Percentiles rank a stretch among this genome's conserved stretches.
Evolutionary conservation across 129 eudicot genomes (phyloP).

Genomic region (Daucus carota): DH1_v3.0 NC_030381.2:47760501-47761000

Average conservation of each 20-base stretch:
- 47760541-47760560: constrained; percentile 4
- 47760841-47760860: constrained; percentile 84
- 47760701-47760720: constrained; percentile 46
- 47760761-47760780: neutral
- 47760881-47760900: neutral
- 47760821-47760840: constrained; percentile 96
- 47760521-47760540: neutral
- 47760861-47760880: constrained; percentile 78
- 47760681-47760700: constrained; percentile 81
- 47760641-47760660: constrained; percentile 97
- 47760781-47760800: constrained; percentile 14
- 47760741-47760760: constrained; percentile 3
- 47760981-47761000: constrained; percentile 93
- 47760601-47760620: constrained; percentile 16
- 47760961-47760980: constrained; percentile 96
- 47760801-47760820: constrained; percentile 99
- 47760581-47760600: neutral
- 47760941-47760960: constrained; percentile 49
- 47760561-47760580: neutral
- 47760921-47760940: constrained; percentile 2
- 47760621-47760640: constrained; percentile 65
- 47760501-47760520: neutral
- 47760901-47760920: neutral
- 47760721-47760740: neutral
- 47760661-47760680: constrained; percentile 98